Percentiles rank a stretch among this genome's conserved stretches.
phyloP scores from a whole-genome alignment of 1,139 yeast species.

The Geotrichum citri-aurantii region DNA sequence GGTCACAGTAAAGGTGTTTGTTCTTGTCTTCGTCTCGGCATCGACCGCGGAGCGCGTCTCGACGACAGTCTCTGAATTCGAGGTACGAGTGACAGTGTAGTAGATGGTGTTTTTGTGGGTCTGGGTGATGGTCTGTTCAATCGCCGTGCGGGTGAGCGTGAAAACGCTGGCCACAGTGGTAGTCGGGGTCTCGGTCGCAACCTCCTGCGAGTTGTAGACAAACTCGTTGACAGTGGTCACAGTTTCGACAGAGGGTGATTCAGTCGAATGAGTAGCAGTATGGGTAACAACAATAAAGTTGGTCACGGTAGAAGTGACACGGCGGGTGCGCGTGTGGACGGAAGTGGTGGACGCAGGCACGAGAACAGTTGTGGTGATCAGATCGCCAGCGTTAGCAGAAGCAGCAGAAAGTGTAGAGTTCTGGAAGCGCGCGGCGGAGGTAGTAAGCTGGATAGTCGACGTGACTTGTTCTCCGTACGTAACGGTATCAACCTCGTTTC shows the following conservation, averaged over 20 bases:
- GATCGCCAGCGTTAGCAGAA: neutral
- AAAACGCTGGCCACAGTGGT: neutral
- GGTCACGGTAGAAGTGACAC: conserved; percentile 15
- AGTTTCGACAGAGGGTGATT: neutral
- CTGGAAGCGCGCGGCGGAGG: neutral
- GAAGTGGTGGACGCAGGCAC: neutral
- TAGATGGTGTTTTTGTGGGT: conserved; percentile 1
- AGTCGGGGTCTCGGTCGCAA: conserved; percentile 10
- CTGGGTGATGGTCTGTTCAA: conserved; percentile 4
- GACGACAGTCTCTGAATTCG: neutral
- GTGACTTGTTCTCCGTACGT: conserved; percentile 4
- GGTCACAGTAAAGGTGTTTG: conserved; percentile 12
- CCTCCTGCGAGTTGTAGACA: conserved; percentile 6
- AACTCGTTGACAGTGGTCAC: conserved; percentile 11
- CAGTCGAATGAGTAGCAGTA: neutral
- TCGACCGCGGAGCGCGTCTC: conserved; percentile 10
- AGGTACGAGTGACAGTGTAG: conserved; percentile 8
- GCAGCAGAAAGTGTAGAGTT: neutral
- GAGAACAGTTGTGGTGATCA: conserved; percentile 4
- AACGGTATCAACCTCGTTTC: conserved; percentile 10
- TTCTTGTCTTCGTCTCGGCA: conserved; percentile 8
- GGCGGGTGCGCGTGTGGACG: neutral
- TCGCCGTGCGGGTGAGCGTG: conserved; percentile 10
- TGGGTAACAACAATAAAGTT: conserved; percentile 10
- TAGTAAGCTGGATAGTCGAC: neutral